Base-by-base conservation (phyloP, 2,329 filamentous ascomycete genomes). In the Elsinoe arachidis region DNA sequence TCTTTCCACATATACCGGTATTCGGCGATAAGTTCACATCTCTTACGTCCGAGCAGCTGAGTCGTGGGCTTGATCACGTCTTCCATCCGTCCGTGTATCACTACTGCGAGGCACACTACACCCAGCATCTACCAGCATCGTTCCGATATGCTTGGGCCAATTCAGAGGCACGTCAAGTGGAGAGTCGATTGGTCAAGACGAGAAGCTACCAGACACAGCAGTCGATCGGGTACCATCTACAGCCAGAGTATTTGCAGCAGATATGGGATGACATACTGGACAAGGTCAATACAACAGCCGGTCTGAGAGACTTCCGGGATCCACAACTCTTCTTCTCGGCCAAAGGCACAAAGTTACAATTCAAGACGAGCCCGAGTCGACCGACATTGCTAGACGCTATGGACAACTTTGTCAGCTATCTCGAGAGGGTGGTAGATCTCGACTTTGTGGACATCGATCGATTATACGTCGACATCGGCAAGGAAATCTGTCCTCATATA, bases 341-440 rank as follows among this genome's bases (percentile, higher is more conserved):
- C 9, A 54, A 19, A 33, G 51, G 51, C 51, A 54, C 51, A 37
- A 54, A 54, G n/a, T 14, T 54, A 23, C 37, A 19, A 11, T 54
- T 54, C 37, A 54, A 54, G 23, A 37, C 33, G 7, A 35, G 37
- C 7, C 21, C 35, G 14, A 38, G 30, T 23, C 34, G 34, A 23
- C 51, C n/a, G 15, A 54, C 9, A 14, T 23, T 54, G 17, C n/a
- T 35, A 17, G 35, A 39, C 14, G 19, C 37, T 11, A 54, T 39
- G 23, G 33, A 54, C 7, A 37, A 37, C 30, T 54, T 54, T 38
- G 26, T 37, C 6, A 37, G 5, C 33, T 54, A 38, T 23, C 35
- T 54, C 5, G 51, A 54, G 30, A 38, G 17, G 9, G 17, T 39
- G 4, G 37, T 54, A 34, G 51, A 54, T 23, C 26, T 39, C 5